Evolutionary conservation across 2,329 filamentous ascomycete genomes (phyloP).

Genomic region (Paracoccidioides brasiliensis): DNA sequence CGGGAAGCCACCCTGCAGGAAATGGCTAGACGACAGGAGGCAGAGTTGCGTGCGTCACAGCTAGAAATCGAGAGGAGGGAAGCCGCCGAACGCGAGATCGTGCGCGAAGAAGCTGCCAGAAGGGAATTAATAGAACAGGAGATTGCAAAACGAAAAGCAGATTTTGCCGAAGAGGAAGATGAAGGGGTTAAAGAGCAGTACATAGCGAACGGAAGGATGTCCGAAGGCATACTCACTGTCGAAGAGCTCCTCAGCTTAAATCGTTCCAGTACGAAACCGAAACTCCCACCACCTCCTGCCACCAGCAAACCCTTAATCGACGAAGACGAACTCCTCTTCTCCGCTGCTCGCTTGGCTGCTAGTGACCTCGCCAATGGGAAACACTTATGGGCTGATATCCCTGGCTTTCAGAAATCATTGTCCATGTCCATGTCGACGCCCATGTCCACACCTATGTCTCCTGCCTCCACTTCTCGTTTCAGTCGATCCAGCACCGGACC

Average conservation of each 20-base stretch:
- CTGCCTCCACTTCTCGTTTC: conserved; percentile 1
- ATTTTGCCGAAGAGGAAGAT: conserved; percentile 3
- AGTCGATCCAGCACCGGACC: conserved; percentile 1
- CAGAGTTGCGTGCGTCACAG: conserved; percentile 4
- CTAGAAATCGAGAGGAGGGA: conserved; percentile 5
- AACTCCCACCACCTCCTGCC: neutral
- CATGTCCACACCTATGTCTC: conserved; percentile 9
- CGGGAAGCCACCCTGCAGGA: conserved; percentile 8
- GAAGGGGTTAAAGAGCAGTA: conserved; percentile 1
- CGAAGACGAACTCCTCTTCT: conserved; percentile 30
- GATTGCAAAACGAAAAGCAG: conserved; percentile 10
- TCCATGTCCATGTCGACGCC: conserved; percentile 7
- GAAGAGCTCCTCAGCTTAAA: conserved; percentile 10
- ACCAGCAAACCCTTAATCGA: conserved; percentile 17
- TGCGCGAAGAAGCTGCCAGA: conserved; percentile 3
- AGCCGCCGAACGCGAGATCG: neutral
- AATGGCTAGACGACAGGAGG: conserved; percentile 8
- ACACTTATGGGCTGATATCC: conserved; percentile 18
- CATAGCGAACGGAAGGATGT: conserved; percentile 5
- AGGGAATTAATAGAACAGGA: conserved; percentile 10
- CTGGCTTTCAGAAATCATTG: conserved; percentile 15
- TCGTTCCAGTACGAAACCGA: conserved; percentile 2
- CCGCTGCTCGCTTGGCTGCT: conserved; percentile 29
- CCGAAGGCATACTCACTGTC: conserved; percentile 7
- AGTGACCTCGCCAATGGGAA: conserved; percentile 27